Conservation (phyloP, 1,284 basidiomycete species). For the Moesziomyces sp. region DNA sequence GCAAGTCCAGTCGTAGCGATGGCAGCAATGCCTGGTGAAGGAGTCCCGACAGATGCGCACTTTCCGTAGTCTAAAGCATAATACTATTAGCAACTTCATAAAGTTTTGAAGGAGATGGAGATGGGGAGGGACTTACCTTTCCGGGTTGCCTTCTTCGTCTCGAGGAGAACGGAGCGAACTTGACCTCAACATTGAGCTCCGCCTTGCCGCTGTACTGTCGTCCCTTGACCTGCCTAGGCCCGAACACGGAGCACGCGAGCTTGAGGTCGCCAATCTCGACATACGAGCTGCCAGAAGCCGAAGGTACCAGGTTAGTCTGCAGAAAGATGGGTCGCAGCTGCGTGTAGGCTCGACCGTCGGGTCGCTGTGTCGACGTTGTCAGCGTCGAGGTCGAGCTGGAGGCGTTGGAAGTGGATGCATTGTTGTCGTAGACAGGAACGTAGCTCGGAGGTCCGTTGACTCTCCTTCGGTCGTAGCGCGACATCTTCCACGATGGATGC, state of each 20-base stretch:
- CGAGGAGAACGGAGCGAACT: conserved; percentile 93
- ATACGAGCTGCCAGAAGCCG: conserved; percentile 94
- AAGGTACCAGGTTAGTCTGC: conserved; percentile 84
- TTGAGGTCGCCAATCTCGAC: conserved; percentile 90
- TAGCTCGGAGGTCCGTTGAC: conserved; percentile 43
- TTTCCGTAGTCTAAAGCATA: conserved; percentile 84
- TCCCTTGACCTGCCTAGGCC: conserved; percentile 84
- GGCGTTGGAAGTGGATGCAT: conserved; percentile 1
- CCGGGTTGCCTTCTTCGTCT: conserved; percentile 80
- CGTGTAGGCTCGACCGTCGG: conserved; percentile 23
- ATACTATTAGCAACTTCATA: not conserved
- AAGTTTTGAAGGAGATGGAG: not conserved
- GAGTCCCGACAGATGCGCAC: conserved; percentile 81
- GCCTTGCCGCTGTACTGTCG: conserved; percentile 84
- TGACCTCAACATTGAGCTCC: conserved; percentile 91
- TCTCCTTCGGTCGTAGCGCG: conserved; percentile 37
- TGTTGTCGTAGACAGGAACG: conserved; percentile 21
- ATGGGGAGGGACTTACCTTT: conserved; percentile 72
- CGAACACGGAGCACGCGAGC: conserved; percentile 96
- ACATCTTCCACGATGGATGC: conserved; percentile 11
- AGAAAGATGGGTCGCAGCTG: conserved; percentile 73
- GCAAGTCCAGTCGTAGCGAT: conserved; percentile 84
- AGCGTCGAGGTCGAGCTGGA: conserved; percentile 11
- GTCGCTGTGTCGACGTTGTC: conserved; percentile 18
- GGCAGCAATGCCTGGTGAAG: conserved; percentile 88